Base-by-base conservation (phyloP, 2,329 filamentous ascomycete species). In the Pseudogymnoascus sp. region DNA sequence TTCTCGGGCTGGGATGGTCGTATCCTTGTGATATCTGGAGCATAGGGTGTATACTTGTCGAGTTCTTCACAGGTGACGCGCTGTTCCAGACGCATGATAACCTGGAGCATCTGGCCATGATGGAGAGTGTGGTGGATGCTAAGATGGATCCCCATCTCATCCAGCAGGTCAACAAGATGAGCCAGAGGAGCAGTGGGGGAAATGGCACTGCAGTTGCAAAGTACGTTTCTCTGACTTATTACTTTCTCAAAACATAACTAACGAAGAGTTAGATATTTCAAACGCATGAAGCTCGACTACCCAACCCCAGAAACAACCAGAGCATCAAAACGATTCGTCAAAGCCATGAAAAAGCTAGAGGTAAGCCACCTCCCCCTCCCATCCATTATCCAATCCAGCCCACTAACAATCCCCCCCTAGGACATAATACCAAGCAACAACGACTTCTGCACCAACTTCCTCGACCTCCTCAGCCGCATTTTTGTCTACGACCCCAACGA, bases 21-120 rank as follows among this genome's bases (percentile, higher is more conserved):
- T 88, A 82, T 65, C 86, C 86, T 1, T 89, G 86, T 65, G 86
- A 89, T 68, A 87, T 89, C 31, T 89, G 86, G 86, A 88, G 86
- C 71, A 88, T 89, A 33, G 86, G 86, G 3, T 89, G 86, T 67
- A 88, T 89, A 65, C 77, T 89, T 12, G 86, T 89, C 13, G 86
- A 89, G 65, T 88, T 89, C 71, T 89, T 85, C 65, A 89, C 86
- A 0, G 86, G 86, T 4, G 86, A 88, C 68, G 86, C 86, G 15
- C 74, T 89, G 1, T 89, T 89, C 72, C 86, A 89, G 70, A 89
- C 86, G 1, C 86, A 89, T 67, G 86, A 89, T 67, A 89, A 89
- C 64, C 77, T 88, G 25, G 86, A 89, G 72, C 86, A 89, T 70
- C 74, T 89, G 60, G 86, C 86, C n/a, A 89, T 89, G 86, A 89